Conservation (phyloP, 768 basidiomycete genomes). For the Mycena filopes region DNA sequence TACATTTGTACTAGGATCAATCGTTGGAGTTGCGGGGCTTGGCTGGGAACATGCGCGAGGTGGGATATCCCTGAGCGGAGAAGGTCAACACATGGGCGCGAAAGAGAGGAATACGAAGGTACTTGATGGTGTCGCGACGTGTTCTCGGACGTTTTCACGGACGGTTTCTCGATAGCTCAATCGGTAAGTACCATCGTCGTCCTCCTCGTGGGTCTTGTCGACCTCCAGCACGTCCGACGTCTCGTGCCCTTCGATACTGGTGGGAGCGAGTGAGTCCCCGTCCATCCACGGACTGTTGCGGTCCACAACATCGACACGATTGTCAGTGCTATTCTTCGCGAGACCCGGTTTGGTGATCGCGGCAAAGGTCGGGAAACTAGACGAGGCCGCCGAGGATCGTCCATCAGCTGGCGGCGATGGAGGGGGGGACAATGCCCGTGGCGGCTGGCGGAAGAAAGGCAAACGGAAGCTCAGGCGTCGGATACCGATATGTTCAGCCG, state of each 20-base stretch:
- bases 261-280: conserved; percentile 8
- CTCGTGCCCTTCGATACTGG: conserved; percentile 16
- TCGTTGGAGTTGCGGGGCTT: conserved; percentile 1
- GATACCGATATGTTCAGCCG: neutral
- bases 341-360: conserved; percentile 5
- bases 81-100: neutral
- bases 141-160: too few species aligned
- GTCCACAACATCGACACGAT: neutral
- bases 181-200: conserved; percentile 14
- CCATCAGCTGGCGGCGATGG: neutral
- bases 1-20: conserved; percentile 20
- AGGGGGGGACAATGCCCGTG: conserved; percentile 5
- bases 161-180: conserved; percentile 23
- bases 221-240: conserved; percentile 13
- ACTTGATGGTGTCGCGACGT: conserved; percentile 23
- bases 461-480: conserved; percentile 9
- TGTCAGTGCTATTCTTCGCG: neutral
- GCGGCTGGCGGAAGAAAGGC: conserved; percentile 16
- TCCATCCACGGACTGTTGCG: conserved; percentile 8
- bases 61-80: conserved; percentile 14
- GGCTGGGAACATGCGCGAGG: neutral
- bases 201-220: conserved; percentile 9
- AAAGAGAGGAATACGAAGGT: neutral
- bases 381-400: conserved; percentile 8
- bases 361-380: conserved; percentile 29